These are phyloP conservation scores for Pyrenula aspistea DNA, from an alignment of 495 filamentous ascomycete genomes.

Conservation along the genomic window DNA sequence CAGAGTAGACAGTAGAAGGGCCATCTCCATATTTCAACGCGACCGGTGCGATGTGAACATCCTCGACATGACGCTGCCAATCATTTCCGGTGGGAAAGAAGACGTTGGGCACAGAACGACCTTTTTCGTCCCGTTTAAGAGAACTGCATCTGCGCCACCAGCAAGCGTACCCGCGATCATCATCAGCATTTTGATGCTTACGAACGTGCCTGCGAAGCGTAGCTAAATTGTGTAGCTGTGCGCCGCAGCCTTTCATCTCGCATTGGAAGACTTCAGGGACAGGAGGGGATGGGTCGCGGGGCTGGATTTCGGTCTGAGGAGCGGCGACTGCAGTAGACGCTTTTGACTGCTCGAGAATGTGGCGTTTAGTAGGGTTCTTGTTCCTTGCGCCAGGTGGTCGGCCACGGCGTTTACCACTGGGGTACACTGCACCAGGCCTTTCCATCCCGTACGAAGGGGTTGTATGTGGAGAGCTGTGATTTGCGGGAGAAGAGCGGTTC, in stretches of 20 bases:
- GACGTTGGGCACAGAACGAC: constrained; percentile 7
- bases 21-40: constrained; percentile 61
- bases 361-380: constrained; percentile 1
- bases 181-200: constrained; percentile 27
- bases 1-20: constrained; percentile 30
- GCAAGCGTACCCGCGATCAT: constrained; percentile 15
- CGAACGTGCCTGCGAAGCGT: constrained; percentile 59
- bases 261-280: constrained; percentile 42
- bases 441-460: neutral
- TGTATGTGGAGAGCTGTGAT: neutral
- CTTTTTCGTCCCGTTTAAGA: constrained; percentile 4
- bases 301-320: neutral
- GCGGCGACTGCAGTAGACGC: constrained; percentile 1
- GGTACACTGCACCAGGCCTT: neutral
- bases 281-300: constrained; percentile 8
- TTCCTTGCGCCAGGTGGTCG: constrained; percentile 10
- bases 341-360: neutral
- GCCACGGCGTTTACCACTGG: constrained; percentile 2
- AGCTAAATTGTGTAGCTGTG: constrained; percentile 63
- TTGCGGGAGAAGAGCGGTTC: no score
- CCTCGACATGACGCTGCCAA: constrained; percentile 50
- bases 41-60: constrained; percentile 42
- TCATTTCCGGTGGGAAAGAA: constrained; percentile 19
- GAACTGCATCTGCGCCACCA: constrained; percentile 20
- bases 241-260: constrained; percentile 51